These are phyloP conservation scores for Bolboschoenoplectus hybrid DNA, from an alignment of 202 grass and related monocot genomes.

Conservation along the genomic window DNA sequence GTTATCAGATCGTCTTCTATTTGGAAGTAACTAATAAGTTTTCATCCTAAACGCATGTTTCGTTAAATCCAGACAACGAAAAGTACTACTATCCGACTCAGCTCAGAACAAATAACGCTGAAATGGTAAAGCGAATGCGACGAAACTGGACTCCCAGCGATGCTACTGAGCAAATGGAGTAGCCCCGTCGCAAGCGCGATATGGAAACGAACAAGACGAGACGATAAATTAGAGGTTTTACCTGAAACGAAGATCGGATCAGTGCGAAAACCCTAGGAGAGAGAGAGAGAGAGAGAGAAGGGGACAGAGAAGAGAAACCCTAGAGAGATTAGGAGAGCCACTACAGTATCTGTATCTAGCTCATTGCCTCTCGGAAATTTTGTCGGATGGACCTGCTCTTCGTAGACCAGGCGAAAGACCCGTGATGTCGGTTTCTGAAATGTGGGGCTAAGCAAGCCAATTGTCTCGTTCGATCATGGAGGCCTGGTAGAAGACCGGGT, in stretches of 20 bases:
- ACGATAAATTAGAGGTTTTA: neutral
- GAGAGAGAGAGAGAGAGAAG: neutral
- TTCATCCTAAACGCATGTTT: neutral
- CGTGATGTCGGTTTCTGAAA: neutral
- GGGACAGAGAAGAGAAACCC: slow-evolving; percentile 16
- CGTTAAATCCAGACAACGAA: neutral
- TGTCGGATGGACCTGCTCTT: neutral
- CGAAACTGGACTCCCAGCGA: neutral
- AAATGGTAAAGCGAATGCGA: neutral
- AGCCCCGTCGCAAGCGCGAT: neutral
- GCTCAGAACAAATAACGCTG: neutral
- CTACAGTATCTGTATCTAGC: neutral
- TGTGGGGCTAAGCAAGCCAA: neutral
- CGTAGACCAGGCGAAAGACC: neutral
- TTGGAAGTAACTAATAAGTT: neutral
- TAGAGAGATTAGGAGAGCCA: neutral
- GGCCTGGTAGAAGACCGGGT: neutral
- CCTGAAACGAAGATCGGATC: slow-evolving; percentile 25
- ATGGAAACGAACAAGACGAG: neutral
- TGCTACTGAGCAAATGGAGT: neutral
- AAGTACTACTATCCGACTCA: neutral
- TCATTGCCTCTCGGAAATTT: neutral
- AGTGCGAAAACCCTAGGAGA: slow-evolving; percentile 29
- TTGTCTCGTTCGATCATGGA: neutral
- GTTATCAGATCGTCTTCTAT: neutral